Evolutionary conservation across 2,329 filamentous ascomycete species (phyloP).

Genomic region (Aspergillus ustus): DNA sequence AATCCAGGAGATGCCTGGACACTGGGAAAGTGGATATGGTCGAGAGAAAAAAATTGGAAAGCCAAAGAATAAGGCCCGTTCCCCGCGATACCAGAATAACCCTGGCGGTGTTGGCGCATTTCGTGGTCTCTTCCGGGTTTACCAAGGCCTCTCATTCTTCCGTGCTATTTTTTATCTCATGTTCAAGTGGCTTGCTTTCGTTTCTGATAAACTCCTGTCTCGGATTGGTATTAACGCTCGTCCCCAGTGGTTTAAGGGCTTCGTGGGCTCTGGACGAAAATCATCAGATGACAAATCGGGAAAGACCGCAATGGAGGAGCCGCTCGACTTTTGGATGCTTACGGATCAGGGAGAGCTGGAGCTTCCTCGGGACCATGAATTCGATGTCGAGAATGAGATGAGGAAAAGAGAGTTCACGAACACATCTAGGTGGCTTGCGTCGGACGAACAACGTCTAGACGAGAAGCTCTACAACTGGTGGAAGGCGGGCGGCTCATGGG

Average conservation of each 20-base stretch:
- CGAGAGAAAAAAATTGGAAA: conserved; percentile 52
- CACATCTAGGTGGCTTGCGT: conserved; percentile 45
- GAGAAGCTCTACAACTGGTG: conserved; percentile 82
- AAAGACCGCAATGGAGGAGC: conserved; percentile 30
- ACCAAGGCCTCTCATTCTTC: conserved; percentile 74
- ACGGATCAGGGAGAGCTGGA: conserved; percentile 58
- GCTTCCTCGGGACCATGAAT: conserved; percentile 64
- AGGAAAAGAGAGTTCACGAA: conserved; percentile 62
- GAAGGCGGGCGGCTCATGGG: conserved; percentile 83
- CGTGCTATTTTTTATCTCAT: conserved; percentile 72
- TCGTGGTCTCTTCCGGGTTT: conserved; percentile 77
- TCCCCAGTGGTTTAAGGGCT: conserved; percentile 64
- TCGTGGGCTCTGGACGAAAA: conserved; percentile 37
- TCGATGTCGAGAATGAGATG: conserved; percentile 83
- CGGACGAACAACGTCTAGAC: conserved; percentile 71
- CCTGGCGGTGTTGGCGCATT: conserved; percentile 74
- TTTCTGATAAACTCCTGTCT: conserved; percentile 59
- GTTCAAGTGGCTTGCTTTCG: conserved; percentile 61
- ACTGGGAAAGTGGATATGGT: conserved; percentile 53
- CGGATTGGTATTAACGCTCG: conserved; percentile 64
- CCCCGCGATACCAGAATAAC: conserved; percentile 41
- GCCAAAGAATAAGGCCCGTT: conserved; percentile 37
- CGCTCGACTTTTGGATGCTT: conserved; percentile 59
- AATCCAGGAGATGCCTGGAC: conserved; percentile 33
- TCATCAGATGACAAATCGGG: conserved; percentile 20